phyloP scores from a whole-genome alignment of 1,284 basidiomycete genomes.

The Mycena citricolor region DNA sequence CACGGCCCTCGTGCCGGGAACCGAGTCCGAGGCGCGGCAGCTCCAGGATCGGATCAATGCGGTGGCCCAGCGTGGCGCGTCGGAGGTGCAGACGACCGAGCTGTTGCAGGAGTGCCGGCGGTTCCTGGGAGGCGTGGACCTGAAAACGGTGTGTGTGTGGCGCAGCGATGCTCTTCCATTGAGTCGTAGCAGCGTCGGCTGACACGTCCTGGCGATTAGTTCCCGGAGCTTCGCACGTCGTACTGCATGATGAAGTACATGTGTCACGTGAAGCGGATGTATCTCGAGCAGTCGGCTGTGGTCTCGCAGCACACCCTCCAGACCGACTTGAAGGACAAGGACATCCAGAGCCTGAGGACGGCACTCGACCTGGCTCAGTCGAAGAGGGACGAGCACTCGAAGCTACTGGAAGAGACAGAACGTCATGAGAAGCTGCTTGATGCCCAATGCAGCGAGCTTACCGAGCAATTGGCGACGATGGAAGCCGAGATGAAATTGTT shows the following conservation, averaged over 20 bases:
- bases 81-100: constrained; percentile 39
- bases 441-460: constrained; percentile 25
- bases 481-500: constrained; percentile 36
- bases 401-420: too few relatives aligned
- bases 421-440: constrained; percentile 17
- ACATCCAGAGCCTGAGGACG: too few relatives aligned
- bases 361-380: too few relatives aligned
- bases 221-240: constrained; percentile 40
- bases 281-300: constrained; percentile 14
- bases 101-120: constrained; percentile 40
- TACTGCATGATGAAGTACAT: constrained; percentile 42
- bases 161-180: background rate
- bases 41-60: constrained; percentile 39
- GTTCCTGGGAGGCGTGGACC: constrained; percentile 39
- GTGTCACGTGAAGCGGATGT: constrained; percentile 37
- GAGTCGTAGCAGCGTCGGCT: constrained; percentile 5
- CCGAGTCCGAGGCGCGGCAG: constrained; percentile 36
- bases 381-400: too few relatives aligned
- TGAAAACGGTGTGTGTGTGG: constrained; percentile 35
- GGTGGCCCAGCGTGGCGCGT: constrained; percentile 40
- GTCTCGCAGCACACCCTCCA: too few relatives aligned
- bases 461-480: constrained; percentile 31
- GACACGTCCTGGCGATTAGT: constrained; percentile 33
- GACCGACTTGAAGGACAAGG: too few relatives aligned
- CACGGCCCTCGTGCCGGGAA: constrained; percentile 16